Base-by-base conservation (phyloP, 495 filamentous ascomycete genomes). In the Evernia prunastri region DNA sequence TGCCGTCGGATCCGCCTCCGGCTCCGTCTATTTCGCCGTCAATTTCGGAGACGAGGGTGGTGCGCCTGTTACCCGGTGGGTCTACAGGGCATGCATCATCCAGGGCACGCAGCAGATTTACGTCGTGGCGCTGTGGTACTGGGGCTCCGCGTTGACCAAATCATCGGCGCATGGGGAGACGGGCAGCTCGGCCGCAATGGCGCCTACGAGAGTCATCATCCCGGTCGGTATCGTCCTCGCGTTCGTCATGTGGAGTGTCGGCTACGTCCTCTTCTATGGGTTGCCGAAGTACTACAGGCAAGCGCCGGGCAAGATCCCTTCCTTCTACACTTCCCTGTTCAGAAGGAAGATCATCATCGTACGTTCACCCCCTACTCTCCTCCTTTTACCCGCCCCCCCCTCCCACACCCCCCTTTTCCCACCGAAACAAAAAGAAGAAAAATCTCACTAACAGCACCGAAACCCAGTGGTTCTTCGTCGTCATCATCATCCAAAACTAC, bases 11-110 rank as follows among this genome's bases (percentile, higher is more conserved):
- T 86, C 86, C 9, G 79, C 82, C 45, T 79, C 78, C 59, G 86
- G 85, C 47, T 81, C 80, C 5, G 72, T 89, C 58, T 84, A 79
- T 71, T 88, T 88, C 71, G 81, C 85, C 5, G 77, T 88, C 58
- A 89, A 89, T 72, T 88, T 89, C 70, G 86, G 85, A 61, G 80
- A 81, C 65, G 82, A 87, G 69, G 83, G 81, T 75, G 81, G 82
- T 61, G 76, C 83, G 4, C 84, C 86, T 7, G 77, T 84, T 31
- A 84, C 79, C 49, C 78, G 81, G 47, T 89, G 86, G 86, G 82
- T 82, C 65, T 84, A 81, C 68, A 82, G 86, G 35, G 86, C 86
- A 51, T 81, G 83, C 70, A 67, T 82, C 39, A 82, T 88, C 61
- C 82, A 86, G 69, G 86, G 86, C 23, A 80, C 83, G 23, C 82